These are phyloP conservation scores for Rhododendron williamsianum DNA, from an alignment of 148 eudicot genomes.

Conservation along the genomic window DNA sequence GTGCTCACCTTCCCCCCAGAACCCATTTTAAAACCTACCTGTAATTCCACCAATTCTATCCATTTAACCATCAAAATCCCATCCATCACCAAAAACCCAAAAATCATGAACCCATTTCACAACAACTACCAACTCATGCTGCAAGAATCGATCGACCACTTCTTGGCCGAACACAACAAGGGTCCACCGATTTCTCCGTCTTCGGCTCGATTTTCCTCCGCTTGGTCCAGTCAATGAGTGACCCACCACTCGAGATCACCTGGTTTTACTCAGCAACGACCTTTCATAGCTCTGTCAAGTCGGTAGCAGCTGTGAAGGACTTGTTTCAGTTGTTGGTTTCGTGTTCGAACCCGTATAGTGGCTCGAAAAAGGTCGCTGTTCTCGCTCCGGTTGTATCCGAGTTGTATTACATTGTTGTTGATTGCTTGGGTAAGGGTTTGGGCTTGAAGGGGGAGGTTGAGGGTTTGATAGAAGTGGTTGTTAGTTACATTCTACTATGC, in stretches of 20 bases:
- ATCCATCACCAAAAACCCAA: not conserved
- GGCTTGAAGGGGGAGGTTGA: conserved; percentile 41
- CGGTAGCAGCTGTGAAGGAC: conserved; percentile 35
- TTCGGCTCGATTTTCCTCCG: conserved; percentile 59
- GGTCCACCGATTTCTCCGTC: conserved; percentile 49
- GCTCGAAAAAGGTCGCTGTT: conserved; percentile 45
- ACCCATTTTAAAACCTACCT: not conserved
- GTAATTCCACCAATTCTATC: not conserved
- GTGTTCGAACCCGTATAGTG: conserved; percentile 45
- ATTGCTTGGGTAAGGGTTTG: conserved; percentile 19
- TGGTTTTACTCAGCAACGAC: conserved; percentile 84
- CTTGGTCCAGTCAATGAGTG: conserved; percentile 53
- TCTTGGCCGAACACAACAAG: conserved; percentile 32
- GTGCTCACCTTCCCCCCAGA: not conserved
- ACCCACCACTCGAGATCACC: conserved; percentile 72
- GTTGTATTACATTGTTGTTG: conserved; percentile 36
- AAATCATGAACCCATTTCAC: conserved; percentile 13
- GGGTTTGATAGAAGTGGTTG: conserved; percentile 49
- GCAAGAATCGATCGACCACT: conserved; percentile 61
- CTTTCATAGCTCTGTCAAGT: conserved; percentile 33
- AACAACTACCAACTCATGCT: conserved; percentile 45
- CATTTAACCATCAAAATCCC: not conserved
- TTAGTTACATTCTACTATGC: conserved; percentile 45
- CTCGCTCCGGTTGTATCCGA: conserved; percentile 63
- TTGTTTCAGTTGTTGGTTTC: conserved; percentile 54